Conservation (phyloP, 2,329 filamentous ascomycete genomes). For the Calcarisporium arbuscula region DNA sequence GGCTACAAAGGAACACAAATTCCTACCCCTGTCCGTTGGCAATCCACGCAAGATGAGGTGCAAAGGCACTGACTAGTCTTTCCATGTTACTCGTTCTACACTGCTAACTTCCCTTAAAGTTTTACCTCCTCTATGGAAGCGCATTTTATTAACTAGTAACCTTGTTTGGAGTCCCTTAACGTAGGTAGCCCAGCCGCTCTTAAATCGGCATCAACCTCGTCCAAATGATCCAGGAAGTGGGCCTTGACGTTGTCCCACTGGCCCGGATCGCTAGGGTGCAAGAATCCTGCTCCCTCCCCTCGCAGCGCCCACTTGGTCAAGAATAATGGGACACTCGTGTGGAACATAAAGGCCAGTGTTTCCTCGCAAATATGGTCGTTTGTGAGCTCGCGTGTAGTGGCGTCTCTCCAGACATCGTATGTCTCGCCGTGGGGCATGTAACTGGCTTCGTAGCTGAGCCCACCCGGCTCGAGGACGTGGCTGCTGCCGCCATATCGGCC, state of each 20-base stretch:
- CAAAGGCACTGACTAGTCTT: no score
- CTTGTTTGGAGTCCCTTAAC: not conserved
- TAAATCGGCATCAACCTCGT: slow-evolving; percentile 17
- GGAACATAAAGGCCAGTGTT: slow-evolving; percentile 43
- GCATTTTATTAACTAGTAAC: not conserved
- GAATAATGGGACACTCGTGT: slow-evolving; percentile 16
- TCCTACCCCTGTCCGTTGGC: no score
- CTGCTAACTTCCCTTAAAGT: no score
- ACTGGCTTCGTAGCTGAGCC: slow-evolving; percentile 24
- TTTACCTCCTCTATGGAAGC: no score
- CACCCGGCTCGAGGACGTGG: slow-evolving; percentile 20
- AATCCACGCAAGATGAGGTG: no score
- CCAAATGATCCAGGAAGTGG: slow-evolving; percentile 20
- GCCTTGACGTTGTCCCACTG: slow-evolving; percentile 19
- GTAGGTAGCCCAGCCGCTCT: slow-evolving; percentile 10
- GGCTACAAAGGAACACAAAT: no score
- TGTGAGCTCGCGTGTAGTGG: slow-evolving; percentile 20
- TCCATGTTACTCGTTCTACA: no score
- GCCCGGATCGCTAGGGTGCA: slow-evolving; percentile 12
- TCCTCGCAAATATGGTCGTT: slow-evolving; percentile 9
- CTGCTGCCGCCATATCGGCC: slow-evolving; percentile 25
- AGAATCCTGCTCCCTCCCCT: slow-evolving; percentile 13
- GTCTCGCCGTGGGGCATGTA: slow-evolving; percentile 31
- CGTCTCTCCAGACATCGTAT: slow-evolving; percentile 22
- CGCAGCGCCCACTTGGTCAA: slow-evolving; percentile 18